Evolutionary conservation across 1,139 yeast species (phyloP), one percentile per base, ranked within the genome.

Genomic region (Suhomyces terraborum): DNA sequence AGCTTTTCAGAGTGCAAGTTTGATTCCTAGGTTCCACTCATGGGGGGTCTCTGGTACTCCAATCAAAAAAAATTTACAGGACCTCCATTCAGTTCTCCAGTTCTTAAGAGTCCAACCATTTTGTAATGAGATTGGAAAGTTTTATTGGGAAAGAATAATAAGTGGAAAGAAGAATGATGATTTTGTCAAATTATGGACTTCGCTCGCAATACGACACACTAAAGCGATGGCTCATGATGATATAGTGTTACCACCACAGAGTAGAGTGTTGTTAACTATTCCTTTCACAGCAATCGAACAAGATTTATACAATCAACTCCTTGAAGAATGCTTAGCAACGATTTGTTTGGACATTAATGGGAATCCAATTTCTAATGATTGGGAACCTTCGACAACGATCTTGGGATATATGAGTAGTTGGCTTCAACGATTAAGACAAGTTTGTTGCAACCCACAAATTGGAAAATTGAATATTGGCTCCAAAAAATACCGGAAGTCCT

Each of bases 21-120:
- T 86, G 29, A 79, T 93, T 18, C 95, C 96, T 4, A 69, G 96
- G 40, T 77, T 80, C 39, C 97, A 93, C 64, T 81, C 96, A 0
- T 93, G 98, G 98, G 96, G 96, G 6, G 96, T 89, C 0, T 86
- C 96, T 0, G 98, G 98, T 6, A 93, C 98, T 0, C 95, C 98
- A 0, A 84, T 89, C 8, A 79, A 81, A 48, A 79, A 78, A 49
- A 71, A 77, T 34, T 64, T 87, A 43, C 66, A 68, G 35, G 96
- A 91, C 61, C 66, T 89, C 42, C 80, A 77, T 41, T 84, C 95
- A 0, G 72, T 88, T 6, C 59, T 89, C 27, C 73, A 79, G 13
- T 91, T 88, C 54, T 64, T 89, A 47, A 72, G 83, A 45, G 61
- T 79, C 21, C 71, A 71, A 36, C 98, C 98, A 0, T 85, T 88